Evolutionary conservation across 2,329 filamentous ascomycete species (phyloP).

Genomic region (Pyrenophora tritici-repentis): DNA sequence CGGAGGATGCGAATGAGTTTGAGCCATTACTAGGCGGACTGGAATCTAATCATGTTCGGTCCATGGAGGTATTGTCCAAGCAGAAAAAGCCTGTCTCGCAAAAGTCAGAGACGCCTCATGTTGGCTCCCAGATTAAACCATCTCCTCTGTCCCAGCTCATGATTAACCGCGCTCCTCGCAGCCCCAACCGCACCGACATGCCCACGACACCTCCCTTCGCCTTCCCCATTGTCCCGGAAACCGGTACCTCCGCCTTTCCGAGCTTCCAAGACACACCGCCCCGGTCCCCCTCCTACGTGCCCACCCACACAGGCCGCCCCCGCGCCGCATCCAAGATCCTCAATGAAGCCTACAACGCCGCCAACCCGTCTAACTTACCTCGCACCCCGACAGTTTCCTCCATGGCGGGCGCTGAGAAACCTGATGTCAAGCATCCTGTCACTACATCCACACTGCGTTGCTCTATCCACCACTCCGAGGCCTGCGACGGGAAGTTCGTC

Average conservation of each 20-base stretch:
- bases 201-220: neutral
- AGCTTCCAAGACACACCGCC: neutral
- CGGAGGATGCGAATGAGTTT: no score
- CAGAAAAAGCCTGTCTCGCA: neutral
- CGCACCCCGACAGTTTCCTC: neutral
- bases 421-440: neutral
- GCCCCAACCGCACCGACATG: no score
- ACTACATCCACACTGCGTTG: conserved; percentile 11
- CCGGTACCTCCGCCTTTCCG: neutral
- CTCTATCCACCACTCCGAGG: conserved; percentile 26
- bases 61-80: neutral
- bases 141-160: no score
- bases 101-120: neutral
- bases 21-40: no score
- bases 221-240: neutral
- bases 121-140: no score
- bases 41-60: no score
- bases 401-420: neutral
- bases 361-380: conserved; percentile 2
- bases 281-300: neutral
- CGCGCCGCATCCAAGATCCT: conserved; percentile 22
- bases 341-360: conserved; percentile 25
- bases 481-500: conserved; percentile 25
- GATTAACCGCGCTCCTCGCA: no score
- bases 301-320: conserved; percentile 13